Conservation (phyloP, 2,329 filamentous ascomycete species). For the Colletotrichum navitas region DNA sequence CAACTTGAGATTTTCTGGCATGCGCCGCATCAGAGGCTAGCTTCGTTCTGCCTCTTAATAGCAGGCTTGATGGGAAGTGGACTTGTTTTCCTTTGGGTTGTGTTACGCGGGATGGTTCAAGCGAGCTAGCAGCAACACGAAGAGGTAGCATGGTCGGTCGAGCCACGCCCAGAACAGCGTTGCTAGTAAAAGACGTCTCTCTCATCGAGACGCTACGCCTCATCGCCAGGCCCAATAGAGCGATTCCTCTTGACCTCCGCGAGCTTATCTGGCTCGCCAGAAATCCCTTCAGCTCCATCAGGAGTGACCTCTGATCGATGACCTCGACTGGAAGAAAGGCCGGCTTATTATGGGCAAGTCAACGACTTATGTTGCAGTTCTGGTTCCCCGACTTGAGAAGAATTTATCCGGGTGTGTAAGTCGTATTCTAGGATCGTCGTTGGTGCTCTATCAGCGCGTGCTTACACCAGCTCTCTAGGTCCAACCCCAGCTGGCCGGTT, state of each 20-base stretch:
- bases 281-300: slow-evolving; percentile 7
- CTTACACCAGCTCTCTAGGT: slow-evolving; percentile 7
- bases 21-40: slow-evolving; percentile 19
- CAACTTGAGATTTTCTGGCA: slow-evolving; percentile 37
- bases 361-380: background rate
- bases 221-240: slow-evolving; percentile 42
- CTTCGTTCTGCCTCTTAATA: slow-evolving; percentile 21
- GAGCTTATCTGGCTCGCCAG: slow-evolving; percentile 18
- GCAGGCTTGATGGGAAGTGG: slow-evolving; percentile 32
- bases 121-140: slow-evolving; percentile 41
- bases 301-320: slow-evolving; percentile 19
- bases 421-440: background rate
- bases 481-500: background rate
- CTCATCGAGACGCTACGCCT: slow-evolving; percentile 31
- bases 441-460: background rate
- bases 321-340: background rate
- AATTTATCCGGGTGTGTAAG: slow-evolving; percentile 3
- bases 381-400: background rate
- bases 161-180: slow-evolving; percentile 23
- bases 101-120: slow-evolving; percentile 25
- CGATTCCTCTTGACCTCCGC: slow-evolving; percentile 34
- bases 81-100: slow-evolving; percentile 19
- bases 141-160: slow-evolving; percentile 28
- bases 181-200: slow-evolving; percentile 37
- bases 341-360: background rate